Percentiles rank a stretch among this genome's conserved stretches.
Evolutionary conservation across 495 filamentous ascomycete species (phyloP).

Genomic region (Aspergillus bridgeri): DNA sequence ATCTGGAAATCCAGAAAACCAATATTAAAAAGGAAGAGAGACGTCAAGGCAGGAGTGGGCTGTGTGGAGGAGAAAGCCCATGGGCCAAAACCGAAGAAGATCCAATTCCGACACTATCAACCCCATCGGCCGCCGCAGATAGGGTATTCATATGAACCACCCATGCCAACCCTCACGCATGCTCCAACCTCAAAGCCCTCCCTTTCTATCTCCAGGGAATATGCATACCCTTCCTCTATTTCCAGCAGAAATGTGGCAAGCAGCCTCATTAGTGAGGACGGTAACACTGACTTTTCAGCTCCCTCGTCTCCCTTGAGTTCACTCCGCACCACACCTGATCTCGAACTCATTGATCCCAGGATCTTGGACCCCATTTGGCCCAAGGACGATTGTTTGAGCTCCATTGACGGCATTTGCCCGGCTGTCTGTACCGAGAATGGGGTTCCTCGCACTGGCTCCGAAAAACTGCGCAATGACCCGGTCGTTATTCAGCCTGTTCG

Average conservation of each 20-base stretch:
- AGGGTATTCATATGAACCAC: background rate
- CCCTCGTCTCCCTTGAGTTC: background rate
- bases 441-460: too few relatives aligned
- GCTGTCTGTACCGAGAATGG: too few relatives aligned
- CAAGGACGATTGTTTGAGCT: too few relatives aligned
- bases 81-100: slow-evolving; percentile 5
- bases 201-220: background rate
- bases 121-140: background rate
- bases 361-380: too few relatives aligned
- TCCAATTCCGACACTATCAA: slow-evolving; percentile 3
- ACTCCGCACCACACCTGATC: background rate
- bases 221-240: background rate
- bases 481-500: too few relatives aligned
- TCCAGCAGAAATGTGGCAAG: background rate
- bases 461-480: background rate
- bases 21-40: slow-evolving; percentile 2
- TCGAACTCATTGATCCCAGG: background rate
- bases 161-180: background rate
- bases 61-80: background rate
- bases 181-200: background rate
- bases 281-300: background rate
- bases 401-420: too few relatives aligned
- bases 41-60: background rate
- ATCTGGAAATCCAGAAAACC: slow-evolving; percentile 1
- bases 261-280: background rate